Conservation (phyloP, 805 yeast genomes). For the Candida insectalens region DNA sequence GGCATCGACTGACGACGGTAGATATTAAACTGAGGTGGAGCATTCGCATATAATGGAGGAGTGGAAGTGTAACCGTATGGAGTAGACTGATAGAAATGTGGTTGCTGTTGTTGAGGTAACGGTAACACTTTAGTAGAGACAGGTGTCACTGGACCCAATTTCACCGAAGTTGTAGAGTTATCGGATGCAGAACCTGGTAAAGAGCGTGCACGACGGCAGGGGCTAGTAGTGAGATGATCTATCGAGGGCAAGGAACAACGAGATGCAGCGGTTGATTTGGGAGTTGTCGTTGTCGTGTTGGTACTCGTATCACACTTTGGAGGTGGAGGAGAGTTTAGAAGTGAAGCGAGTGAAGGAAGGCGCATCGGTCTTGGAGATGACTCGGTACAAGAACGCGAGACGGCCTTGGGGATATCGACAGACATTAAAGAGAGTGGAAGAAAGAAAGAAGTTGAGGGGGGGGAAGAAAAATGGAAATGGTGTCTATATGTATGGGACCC, state of each 20-base stretch:
- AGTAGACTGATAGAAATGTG: conserved; percentile 1
- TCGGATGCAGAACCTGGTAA: not conserved
- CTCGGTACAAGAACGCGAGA: not conserved
- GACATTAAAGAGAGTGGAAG: not conserved
- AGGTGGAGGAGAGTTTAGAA: conserved; percentile 10
- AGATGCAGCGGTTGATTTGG: too few species aligned
- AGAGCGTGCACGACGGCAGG: conserved; percentile 1
- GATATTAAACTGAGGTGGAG: not conserved
- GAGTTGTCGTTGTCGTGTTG: too few species aligned
- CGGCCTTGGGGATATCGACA: not conserved
- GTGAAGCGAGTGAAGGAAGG: conserved; percentile 18
- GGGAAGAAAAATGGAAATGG: too few species aligned
- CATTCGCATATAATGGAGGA: not conserved
- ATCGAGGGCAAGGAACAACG: conserved; percentile 1
- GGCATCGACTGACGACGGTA: not conserved
- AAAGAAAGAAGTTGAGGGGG: too few species aligned
- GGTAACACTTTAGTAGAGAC: not conserved
- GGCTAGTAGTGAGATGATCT: conserved; percentile 1
- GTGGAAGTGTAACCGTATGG: not conserved
- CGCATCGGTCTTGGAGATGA: conserved; percentile 7
- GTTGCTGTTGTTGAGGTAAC: not conserved
- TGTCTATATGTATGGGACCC: too few species aligned
- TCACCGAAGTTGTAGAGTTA: not conserved
- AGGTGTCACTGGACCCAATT: conserved; percentile 1
- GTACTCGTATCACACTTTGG: too few species aligned